Base-by-base conservation (phyloP, 371 early-diverging fungal genomes). In the Parasitella parasitica region DNA sequence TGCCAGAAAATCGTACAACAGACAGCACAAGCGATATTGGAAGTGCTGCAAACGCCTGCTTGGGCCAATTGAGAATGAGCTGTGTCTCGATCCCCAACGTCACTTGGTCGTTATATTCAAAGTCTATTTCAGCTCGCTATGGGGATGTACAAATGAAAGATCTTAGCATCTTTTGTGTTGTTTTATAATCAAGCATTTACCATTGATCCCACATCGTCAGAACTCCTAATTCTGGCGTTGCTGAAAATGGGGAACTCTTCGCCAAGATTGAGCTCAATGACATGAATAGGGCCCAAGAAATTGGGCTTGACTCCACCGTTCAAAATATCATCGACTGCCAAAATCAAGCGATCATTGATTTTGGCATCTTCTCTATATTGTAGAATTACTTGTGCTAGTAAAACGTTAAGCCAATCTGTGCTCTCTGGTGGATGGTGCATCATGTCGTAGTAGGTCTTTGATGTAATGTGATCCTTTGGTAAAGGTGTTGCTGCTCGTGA, bases 351-450 rank as follows among this genome's bases (percentile, higher is more conserved):
- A 67, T 87, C 82, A 54, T 91, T 89, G 41, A 92, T 83, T 34
- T 86, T 87, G 4, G 90, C 89, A 61, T 96, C 95, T 26, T 88
- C 86, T 39, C 97, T 81, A 69, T 92, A 94, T 53, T 89, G 87
- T 38, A 90, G 78, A 32, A 96, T 86, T 0, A 88, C 80, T 73
- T 95, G 95, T 0, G 94, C 97, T 34, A 95, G 52, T 36, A 97
- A 71, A 3, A 96, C 94, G 51, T 93, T 96, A 46, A 96, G 85
- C 97, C 97, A 97, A 64, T 94, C 93, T 57, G 91, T 86, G 30
- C 93, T 87, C 68, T 97, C 97, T 0, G 91, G 85, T 20, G 81
- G 75, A 57, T 87, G 89, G 34, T 86, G 81, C 22, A 77, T 66
- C 20, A 86, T 59, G 52, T 86, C 85, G 60, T 89, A 89, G n/a